Evolutionary conservation across 768 basidiomycete species (phyloP), one percentile per base, ranked within the genome.

Genomic region (Lanmaoa rubissima): DNA sequence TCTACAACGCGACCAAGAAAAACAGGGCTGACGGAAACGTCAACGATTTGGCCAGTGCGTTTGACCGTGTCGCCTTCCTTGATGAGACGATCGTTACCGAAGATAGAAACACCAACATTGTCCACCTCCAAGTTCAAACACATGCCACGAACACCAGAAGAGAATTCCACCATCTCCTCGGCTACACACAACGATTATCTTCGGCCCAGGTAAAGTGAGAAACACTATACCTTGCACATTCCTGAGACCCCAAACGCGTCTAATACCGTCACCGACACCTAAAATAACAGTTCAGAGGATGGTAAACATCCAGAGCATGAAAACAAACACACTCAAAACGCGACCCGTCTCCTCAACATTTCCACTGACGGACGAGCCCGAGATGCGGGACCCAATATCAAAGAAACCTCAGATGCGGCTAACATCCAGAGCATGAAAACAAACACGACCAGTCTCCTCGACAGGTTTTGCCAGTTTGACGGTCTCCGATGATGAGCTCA

Each of bases 121-220:
- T 98, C 97, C 78, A 95, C 94, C 80, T 99, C 97, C 87, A 99
- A 90, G 90, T 99, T 99, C 78, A 99, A 79, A 78, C 95, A 98
- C 97, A 99, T 99, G 83, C 97, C 97, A 75, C 97, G 95, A 69
- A 99, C 87, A 78, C 97, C 97, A 49, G 97, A 98, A 48, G 96
- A 93, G 86, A 99, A 99, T 85, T 99, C 97, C 85, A 99, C 97
- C 97, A 99, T 99, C 87, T 99, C 97, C 80, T 99, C 97, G 79
- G 89, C 89, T 94, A 76, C 48, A 66, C 53, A 62, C 46, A 24
- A 31, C 8, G 10, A 9, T 70, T 44, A 61, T 5, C 51, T 44
- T 7, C 16, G 1, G 34, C 43, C 19, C 17, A 38, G 45, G 45
- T 34, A 4, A 10, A 38, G 14, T 28, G 38, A 35, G 53, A 54